phyloP scores from a whole-genome alignment of 2,329 filamentous ascomycete genomes.

The Diaporthe destruens region DNA sequence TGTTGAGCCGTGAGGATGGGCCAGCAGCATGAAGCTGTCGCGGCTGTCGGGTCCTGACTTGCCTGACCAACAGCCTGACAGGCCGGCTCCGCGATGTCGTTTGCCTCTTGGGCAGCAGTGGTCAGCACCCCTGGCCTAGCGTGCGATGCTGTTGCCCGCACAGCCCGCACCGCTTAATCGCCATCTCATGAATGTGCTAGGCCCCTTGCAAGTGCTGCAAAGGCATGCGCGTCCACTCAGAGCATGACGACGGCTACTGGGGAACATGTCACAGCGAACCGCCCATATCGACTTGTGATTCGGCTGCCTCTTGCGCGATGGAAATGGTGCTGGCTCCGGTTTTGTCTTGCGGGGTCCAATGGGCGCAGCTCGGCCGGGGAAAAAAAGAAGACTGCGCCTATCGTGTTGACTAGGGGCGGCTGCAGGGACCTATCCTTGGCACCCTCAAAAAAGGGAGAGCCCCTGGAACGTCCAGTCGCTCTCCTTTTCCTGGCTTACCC shows the following conservation, averaged over 20 bases:
- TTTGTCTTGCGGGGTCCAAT: constrained; percentile 18
- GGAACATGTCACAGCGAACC: constrained; percentile 6
- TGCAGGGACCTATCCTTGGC: constrained; percentile 25
- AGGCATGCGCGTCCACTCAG: constrained; percentile 32
- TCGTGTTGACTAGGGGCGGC: constrained; percentile 26
- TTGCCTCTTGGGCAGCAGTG: constrained; percentile 11
- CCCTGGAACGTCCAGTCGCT: constrained; percentile 27
- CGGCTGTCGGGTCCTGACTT: not conserved
- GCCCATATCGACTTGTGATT: constrained; percentile 25
- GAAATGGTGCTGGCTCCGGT: not conserved
- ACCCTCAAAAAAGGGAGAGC: constrained; percentile 2
- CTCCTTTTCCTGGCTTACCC: constrained; percentile 23
- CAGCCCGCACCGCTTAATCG: constrained; percentile 34
- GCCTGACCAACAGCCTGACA: not conserved
- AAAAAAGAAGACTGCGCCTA: not conserved
- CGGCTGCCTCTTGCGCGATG: constrained; percentile 30
- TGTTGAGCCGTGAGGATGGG: not conserved
- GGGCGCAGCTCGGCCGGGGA: constrained; percentile 17
- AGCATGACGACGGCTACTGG: constrained; percentile 22
- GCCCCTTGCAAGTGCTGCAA: constrained; percentile 10
- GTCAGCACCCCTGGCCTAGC: constrained; percentile 1
- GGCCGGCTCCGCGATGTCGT: not conserved
- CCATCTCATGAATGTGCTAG: constrained; percentile 18
- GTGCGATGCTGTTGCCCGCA: constrained; percentile 14
- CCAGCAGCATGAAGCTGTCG: not conserved